These are phyloP conservation scores for Solanum megistacrolobum DNA, from an alignment of 257 asterid genomes.

Conservation along the genomic window DNA sequence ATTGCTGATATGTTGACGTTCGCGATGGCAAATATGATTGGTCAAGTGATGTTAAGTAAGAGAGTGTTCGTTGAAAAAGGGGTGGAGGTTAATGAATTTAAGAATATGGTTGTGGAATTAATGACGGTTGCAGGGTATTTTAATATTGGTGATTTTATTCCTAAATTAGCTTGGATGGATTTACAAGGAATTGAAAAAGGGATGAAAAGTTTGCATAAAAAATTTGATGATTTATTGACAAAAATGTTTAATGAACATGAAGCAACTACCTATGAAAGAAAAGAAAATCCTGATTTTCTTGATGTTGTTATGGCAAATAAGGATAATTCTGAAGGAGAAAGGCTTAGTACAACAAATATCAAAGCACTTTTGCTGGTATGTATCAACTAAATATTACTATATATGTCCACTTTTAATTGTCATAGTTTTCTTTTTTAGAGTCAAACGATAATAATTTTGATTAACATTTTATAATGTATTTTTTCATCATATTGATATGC, in stretches of 20 bases:
- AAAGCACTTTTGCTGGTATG: conserved; percentile 39
- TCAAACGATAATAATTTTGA: no score
- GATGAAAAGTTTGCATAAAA: conserved; percentile 34
- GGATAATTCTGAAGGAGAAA: conserved; percentile 23
- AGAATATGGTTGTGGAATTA: conserved; percentile 49
- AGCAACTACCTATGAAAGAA: conserved; percentile 12
- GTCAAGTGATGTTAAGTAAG: conserved; percentile 33
- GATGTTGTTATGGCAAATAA: conserved; percentile 24
- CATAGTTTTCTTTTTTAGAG: no score
- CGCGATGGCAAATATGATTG: conserved; percentile 43
- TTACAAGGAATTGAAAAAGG: conserved; percentile 35
- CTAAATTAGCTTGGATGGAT: conserved; percentile 43
- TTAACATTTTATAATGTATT: no score
- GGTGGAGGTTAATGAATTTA: conserved; percentile 31
- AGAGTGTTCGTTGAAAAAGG: conserved; percentile 26
- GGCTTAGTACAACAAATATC: conserved; percentile 25
- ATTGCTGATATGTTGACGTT: conserved; percentile 29
- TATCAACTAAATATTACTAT: not conserved
- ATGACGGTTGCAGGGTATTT: conserved; percentile 37
- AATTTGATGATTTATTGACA: conserved; percentile 29
- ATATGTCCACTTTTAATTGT: no score
- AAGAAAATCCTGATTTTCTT: conserved; percentile 33
- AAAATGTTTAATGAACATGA: conserved; percentile 34
- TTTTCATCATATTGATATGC: no score
- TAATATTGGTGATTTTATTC: conserved; percentile 42